Conservation (phyloP, 2,329 filamentous ascomycete species). For the Clarireedia monteithiana region DNA sequence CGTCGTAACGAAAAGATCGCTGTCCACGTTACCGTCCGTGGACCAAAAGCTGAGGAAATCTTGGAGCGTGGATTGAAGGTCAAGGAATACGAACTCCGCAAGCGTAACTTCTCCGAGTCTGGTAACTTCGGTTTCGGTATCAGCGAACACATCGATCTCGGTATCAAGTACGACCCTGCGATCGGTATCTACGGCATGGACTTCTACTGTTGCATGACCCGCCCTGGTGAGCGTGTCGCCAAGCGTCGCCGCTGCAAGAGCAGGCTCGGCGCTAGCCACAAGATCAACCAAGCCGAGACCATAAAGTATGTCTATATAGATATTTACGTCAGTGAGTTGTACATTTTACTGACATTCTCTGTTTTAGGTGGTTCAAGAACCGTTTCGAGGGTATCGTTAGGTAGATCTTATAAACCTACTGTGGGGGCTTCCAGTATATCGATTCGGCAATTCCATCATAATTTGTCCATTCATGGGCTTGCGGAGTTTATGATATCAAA, state of each 20-base stretch:
- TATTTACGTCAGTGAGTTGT: neutral
- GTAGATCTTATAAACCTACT: slow-evolving; percentile 48
- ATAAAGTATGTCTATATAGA: slow-evolving; percentile 49
- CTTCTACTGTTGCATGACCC: slow-evolving; percentile 99
- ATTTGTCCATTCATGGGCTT: slow-evolving; percentile 18
- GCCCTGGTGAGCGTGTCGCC: slow-evolving; percentile 94
- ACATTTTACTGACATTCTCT: neutral
- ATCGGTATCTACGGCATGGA: slow-evolving; percentile 99
- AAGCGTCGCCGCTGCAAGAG: slow-evolving; percentile 87
- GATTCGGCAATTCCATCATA: slow-evolving; percentile 4
- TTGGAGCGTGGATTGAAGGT: slow-evolving; percentile 99
- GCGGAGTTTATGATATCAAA: slow-evolving; percentile 22
- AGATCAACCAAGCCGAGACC: slow-evolving; percentile 90
- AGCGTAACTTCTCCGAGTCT: slow-evolving; percentile 99
- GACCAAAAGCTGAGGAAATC: slow-evolving; percentile 99
- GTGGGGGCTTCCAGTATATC: slow-evolving; percentile 5
- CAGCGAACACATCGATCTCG: slow-evolving; percentile 99
- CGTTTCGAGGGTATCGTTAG: slow-evolving; percentile 72
- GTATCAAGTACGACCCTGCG: slow-evolving; percentile 98
- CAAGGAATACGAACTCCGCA: slow-evolving; percentile 99
- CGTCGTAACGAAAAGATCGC: slow-evolving; percentile 99
- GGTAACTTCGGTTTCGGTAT: slow-evolving; percentile 99
- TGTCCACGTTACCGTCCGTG: slow-evolving; percentile 98
- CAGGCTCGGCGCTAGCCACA: slow-evolving; percentile 80
- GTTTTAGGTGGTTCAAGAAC: slow-evolving; percentile 69